phyloP scores from a whole-genome alignment of 768 basidiomycete genomes.

The Termitomyces sp. region DNA sequence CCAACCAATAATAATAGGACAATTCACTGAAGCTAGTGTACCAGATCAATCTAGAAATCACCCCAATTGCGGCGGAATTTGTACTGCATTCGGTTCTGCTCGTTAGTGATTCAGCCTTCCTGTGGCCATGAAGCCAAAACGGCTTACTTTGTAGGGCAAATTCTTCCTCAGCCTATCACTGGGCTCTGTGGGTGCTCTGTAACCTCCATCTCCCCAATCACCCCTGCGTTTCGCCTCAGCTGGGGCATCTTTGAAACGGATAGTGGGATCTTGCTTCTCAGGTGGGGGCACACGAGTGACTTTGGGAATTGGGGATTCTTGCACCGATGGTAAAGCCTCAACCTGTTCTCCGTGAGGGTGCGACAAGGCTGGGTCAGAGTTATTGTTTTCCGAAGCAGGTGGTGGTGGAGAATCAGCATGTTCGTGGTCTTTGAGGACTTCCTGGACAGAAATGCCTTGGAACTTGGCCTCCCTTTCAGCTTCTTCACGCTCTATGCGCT shows the following conservation, averaged over 20 bases:
- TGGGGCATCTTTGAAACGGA: slow-evolving; percentile 55
- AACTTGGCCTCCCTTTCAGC: slow-evolving; percentile 80
- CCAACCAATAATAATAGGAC: background rate
- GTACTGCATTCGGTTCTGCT: slow-evolving; percentile 70
- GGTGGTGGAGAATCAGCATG: slow-evolving; percentile 12
- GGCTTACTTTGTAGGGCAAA: slow-evolving; percentile 80
- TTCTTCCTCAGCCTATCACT: slow-evolving; percentile 81
- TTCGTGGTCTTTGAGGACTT: slow-evolving; percentile 57
- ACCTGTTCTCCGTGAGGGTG: slow-evolving; percentile 36
- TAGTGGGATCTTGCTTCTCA: slow-evolving; percentile 65
- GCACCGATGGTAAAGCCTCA: slow-evolving; percentile 18
- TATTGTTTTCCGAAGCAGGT: slow-evolving; percentile 7
- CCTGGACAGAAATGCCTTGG: slow-evolving; percentile 78
- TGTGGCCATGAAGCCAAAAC: slow-evolving; percentile 1
- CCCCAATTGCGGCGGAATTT: slow-evolving; percentile 89
- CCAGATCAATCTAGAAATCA: slow-evolving; percentile 55
- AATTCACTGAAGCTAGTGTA: background rate
- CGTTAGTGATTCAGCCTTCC: slow-evolving; percentile 38
- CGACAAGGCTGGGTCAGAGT: slow-evolving; percentile 10
- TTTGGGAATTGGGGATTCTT: slow-evolving; percentile 37
- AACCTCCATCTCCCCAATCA: slow-evolving; percentile 74
- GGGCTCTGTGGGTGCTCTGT: slow-evolving; percentile 67
- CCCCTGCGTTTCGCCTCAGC: slow-evolving; percentile 50
- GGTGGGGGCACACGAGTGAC: slow-evolving; percentile 57
- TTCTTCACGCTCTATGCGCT: slow-evolving; percentile 79